Conservation (phyloP, 1,284 basidiomycete genomes). For the Fomitopsis betulina region DNA sequence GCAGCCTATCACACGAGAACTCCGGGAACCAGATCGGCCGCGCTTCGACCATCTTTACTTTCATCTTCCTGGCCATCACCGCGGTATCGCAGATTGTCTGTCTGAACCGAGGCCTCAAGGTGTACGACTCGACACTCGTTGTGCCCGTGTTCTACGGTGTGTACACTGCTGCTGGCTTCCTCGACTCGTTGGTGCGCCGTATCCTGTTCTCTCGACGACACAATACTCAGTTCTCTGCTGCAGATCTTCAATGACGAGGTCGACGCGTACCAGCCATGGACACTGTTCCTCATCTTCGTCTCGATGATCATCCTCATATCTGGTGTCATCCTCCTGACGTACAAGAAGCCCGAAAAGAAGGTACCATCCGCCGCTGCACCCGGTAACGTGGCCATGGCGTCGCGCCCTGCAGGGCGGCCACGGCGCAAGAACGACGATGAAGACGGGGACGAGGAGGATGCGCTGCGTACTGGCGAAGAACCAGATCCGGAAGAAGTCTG, state of each 20-base stretch:
- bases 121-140: slow-evolving; percentile 74
- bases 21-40: slow-evolving; percentile 85
- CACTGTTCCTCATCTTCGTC: slow-evolving; percentile 79
- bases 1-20: slow-evolving; percentile 70
- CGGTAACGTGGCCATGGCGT: slow-evolving; percentile 9
- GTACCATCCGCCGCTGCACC: slow-evolving; percentile 10
- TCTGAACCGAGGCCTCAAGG: slow-evolving; percentile 79
- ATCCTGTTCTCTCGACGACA: not conserved
- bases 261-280: slow-evolving; percentile 80
- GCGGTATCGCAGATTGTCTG: slow-evolving; percentile 90
- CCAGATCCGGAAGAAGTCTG: slow-evolving; percentile 48
- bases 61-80: slow-evolving; percentile 73
- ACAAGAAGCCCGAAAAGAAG: slow-evolving; percentile 70
- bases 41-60: slow-evolving; percentile 76
- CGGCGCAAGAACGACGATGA: slow-evolving; percentile 15
- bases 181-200: slow-evolving; percentile 53
- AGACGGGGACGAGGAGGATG: slow-evolving; percentile 34
- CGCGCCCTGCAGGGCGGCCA: slow-evolving; percentile 11
- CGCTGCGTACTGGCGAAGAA: slow-evolving; percentile 28
- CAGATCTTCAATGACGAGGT: slow-evolving; percentile 79
- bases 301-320: slow-evolving; percentile 82
- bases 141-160: slow-evolving; percentile 73
- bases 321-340: slow-evolving; percentile 82
- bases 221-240: not conserved
- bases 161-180: slow-evolving; percentile 62